These are phyloP conservation scores for Pouteria glomerata DNA, from an alignment of 148 eudicot genomes.

Conservation along the genomic window DNA sequence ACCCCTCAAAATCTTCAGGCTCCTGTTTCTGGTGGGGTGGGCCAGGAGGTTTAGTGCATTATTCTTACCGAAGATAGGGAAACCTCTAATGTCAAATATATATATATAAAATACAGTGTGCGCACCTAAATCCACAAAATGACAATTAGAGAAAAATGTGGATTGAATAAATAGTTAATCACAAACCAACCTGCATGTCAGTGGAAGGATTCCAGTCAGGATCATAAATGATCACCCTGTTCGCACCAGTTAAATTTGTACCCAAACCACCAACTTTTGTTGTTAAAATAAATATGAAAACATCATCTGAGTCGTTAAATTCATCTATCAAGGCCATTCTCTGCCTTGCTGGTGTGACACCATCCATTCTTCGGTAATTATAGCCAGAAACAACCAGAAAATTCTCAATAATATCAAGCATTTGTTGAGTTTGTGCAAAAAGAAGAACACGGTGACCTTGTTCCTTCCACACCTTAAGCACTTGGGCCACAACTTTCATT, in stretches of 20 bases:
- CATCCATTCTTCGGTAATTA: constrained; percentile 94
- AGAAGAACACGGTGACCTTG: constrained; percentile 96
- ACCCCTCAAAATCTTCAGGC: too few species aligned
- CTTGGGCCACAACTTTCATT: constrained; percentile 84
- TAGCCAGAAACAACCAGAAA: constrained; percentile 57
- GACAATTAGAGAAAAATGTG: neutral
- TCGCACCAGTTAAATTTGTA: constrained; percentile 93
- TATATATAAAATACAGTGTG: neutral
- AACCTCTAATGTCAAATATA: too few species aligned
- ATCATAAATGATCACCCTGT: constrained; percentile 94
- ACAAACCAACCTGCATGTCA: constrained; percentile 79
- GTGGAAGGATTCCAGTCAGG: constrained; percentile 99
- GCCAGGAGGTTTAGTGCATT: too few species aligned
- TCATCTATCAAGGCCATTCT: constrained; percentile 95
- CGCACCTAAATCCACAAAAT: neutral
- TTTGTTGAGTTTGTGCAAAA: constrained; percentile 94
- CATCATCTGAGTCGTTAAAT: constrained; percentile 69
- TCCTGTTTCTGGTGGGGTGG: too few species aligned
- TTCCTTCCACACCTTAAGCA: constrained; percentile 90
- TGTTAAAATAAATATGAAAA: constrained; percentile 80
- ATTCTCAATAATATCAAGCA: constrained; percentile 95
- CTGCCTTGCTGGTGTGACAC: constrained; percentile 75
- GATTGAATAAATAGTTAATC: constrained; percentile 1
- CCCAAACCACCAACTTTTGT: constrained; percentile 98
- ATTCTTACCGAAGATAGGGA: too few species aligned